phyloP scores from a whole-genome alignment of 345 rosid species.

The Eucalyptus sp. region DNA sequence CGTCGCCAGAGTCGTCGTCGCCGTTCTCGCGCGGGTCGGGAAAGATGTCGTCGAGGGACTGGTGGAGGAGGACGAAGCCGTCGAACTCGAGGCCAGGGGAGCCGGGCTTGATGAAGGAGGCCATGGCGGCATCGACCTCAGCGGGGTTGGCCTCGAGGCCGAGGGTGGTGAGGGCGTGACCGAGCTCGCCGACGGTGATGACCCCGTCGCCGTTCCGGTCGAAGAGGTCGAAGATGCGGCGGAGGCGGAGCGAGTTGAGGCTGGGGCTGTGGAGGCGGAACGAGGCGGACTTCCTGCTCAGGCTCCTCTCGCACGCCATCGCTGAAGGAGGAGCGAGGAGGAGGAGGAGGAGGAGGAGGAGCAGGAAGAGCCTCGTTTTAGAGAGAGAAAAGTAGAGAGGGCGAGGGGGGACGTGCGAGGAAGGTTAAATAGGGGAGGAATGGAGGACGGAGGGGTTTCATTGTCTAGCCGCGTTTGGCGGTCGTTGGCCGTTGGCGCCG shows the following conservation, averaged over 20 bases:
- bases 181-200: slow-evolving; percentile 53
- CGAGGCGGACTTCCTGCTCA: slow-evolving; percentile 16
- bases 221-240: slow-evolving; percentile 65
- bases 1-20: neutral
- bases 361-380: neutral
- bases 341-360: neutral
- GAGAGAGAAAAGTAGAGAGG: neutral
- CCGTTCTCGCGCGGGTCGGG: slow-evolving; percentile 3
- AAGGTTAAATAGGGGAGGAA: neutral
- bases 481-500: neutral
- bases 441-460: neutral
- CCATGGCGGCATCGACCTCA: slow-evolving; percentile 45
- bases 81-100: slow-evolving; percentile 44
- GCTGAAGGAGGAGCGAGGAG: neutral
- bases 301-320: neutral
- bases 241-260: slow-evolving; percentile 61
- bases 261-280: slow-evolving; percentile 50
- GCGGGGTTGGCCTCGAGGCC: slow-evolving; percentile 56
- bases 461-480: neutral
- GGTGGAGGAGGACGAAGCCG: slow-evolving; percentile 55
- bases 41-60: slow-evolving; percentile 37
- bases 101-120: slow-evolving; percentile 41
- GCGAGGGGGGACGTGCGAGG: neutral
- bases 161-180: slow-evolving; percentile 49
- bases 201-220: slow-evolving; percentile 73